These are phyloP conservation scores for Russula earlei DNA, from an alignment of 768 basidiomycete genomes.

Conservation along the genomic window DNA sequence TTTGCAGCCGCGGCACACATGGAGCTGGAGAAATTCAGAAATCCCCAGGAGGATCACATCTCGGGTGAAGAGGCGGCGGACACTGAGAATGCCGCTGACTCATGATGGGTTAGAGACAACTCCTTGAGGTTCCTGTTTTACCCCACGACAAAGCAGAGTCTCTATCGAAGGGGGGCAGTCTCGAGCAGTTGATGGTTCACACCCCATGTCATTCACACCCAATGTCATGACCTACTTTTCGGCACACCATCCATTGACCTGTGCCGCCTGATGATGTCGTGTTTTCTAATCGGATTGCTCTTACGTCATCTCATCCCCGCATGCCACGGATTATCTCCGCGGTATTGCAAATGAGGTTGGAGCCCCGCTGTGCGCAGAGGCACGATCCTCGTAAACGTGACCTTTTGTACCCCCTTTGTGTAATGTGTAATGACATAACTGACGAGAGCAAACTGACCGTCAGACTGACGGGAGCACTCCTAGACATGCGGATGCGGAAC, in stretches of 20 bases:
- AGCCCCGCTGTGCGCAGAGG: no score
- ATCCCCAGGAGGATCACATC: slow-evolving; percentile 19
- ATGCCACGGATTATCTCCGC: neutral
- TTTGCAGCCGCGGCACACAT: slow-evolving; percentile 36
- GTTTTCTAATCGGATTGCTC: neutral
- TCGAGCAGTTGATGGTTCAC: neutral
- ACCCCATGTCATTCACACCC: neutral
- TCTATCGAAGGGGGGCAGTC: neutral
- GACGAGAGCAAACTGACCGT: no score
- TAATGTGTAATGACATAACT: no score
- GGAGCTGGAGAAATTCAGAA: slow-evolving; percentile 19
- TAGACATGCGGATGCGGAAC: no score
- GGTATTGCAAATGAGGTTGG: neutral
- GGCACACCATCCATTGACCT: neutral
- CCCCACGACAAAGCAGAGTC: neutral
- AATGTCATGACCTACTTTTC: neutral
- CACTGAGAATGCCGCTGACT: neutral
- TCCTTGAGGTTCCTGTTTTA: neutral
- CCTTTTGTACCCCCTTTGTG: no score
- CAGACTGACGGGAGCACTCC: no score
- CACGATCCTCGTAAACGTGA: no score
- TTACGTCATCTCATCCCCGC: no score
- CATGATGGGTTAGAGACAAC: neutral
- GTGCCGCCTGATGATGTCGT: neutral
- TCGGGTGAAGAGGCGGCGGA: slow-evolving; percentile 1